phyloP scores from a whole-genome alignment of 768 basidiomycete species.

The Lentinula boryana region DNA sequence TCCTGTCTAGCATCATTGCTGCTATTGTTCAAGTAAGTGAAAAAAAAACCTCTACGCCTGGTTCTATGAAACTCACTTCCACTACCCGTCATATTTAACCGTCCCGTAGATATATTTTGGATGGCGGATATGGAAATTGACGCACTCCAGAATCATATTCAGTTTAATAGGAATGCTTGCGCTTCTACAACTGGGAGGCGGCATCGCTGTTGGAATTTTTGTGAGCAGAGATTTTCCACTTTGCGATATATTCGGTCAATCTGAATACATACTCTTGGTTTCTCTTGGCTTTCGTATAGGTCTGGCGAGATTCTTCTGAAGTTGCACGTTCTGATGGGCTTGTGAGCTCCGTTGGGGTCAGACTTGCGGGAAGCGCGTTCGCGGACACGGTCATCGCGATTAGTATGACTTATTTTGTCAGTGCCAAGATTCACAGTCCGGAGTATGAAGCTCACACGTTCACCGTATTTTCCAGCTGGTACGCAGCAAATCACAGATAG shows the following conservation, averaged over 20 bases:
- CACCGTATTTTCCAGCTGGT: slow-evolving; percentile 3
- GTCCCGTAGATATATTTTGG: slow-evolving; percentile 12
- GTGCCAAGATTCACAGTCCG: not conserved
- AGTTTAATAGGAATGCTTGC: slow-evolving; percentile 6
- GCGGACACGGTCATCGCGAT: slow-evolving; percentile 12
- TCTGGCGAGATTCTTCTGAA: not conserved
- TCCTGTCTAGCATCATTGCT: slow-evolving; percentile 12
- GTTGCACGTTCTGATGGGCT: slow-evolving; percentile 3
- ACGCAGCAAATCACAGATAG: slow-evolving; percentile 4
- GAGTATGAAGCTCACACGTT: not conserved
- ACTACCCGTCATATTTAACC: not conserved
- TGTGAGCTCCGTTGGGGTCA: slow-evolving; percentile 8
- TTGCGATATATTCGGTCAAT: not conserved
- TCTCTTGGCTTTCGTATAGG: slow-evolving; percentile 1
- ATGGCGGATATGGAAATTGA: slow-evolving; percentile 13
- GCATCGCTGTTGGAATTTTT: slow-evolving; percentile 9
- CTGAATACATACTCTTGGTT: not conserved
- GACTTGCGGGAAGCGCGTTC: slow-evolving; percentile 7
- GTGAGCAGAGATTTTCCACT: not conserved
- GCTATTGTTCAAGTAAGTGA: slow-evolving; percentile 13
- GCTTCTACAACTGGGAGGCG: slow-evolving; percentile 11
- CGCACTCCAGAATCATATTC: slow-evolving; percentile 6
- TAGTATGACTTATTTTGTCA: slow-evolving; percentile 12
- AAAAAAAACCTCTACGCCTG: too few relatives aligned
- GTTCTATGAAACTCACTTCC: too few relatives aligned